Percentiles rank a stretch among this genome's conserved stretches.
Conservation (phyloP, 1,284 basidiomycete species). For the Puccinia sorghi region DNA sequence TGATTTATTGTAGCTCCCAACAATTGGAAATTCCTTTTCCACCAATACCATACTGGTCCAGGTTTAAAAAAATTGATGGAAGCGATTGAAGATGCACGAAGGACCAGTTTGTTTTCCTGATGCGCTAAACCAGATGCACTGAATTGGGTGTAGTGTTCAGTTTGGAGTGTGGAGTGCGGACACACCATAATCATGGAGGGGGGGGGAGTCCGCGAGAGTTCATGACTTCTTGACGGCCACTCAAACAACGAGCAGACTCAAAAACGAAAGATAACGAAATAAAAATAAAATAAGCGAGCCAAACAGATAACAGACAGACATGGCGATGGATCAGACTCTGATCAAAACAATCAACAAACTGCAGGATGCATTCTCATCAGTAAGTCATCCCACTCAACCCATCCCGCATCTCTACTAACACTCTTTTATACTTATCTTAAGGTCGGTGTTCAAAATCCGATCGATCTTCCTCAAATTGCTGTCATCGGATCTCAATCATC, state of each 20-base stretch:
- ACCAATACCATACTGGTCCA: too few species aligned
- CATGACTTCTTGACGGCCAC: neutral
- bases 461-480: constrained; percentile 65
- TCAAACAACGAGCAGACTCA: neutral
- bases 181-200: neutral
- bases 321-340: constrained; percentile 45
- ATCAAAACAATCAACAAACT: constrained; percentile 57
- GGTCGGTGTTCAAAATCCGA: constrained; percentile 57
- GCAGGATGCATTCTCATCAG: constrained; percentile 63
- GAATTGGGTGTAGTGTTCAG: too few species aligned
- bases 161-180: neutral
- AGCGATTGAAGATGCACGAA: too few species aligned
- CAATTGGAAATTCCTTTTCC: too few species aligned
- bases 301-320: neutral
- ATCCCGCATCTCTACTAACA: neutral
- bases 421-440: constrained; percentile 20
- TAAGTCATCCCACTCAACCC: constrained; percentile 58
- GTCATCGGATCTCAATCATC: constrained; percentile 64
- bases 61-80: too few species aligned
- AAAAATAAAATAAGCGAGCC: neutral
- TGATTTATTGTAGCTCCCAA: too few species aligned
- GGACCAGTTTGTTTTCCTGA: too few species aligned
- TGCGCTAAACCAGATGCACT: too few species aligned
- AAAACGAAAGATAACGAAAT: neutral
- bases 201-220: neutral